Conservation (phyloP, 2,329 filamentous ascomycete species). For the Stemphylium vesicarium region DNA sequence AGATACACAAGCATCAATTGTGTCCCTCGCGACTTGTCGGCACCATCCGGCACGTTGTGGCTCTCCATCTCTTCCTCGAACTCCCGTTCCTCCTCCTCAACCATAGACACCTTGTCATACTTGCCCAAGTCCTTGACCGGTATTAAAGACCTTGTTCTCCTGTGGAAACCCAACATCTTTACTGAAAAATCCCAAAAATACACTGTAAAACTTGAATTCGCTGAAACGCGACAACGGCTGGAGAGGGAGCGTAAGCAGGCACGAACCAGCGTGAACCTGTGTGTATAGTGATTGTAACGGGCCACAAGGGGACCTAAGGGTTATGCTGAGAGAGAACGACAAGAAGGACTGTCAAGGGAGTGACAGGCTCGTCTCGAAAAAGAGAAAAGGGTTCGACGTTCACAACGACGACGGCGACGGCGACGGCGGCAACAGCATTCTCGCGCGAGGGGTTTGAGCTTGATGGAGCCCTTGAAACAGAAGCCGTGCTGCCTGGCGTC, state of each 20-base stretch:
- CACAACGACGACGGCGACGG: constrained; percentile 14
- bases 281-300: constrained; percentile 41
- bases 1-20: constrained; percentile 55
- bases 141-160: constrained; percentile 51
- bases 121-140: constrained; percentile 52
- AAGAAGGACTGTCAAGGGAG: constrained; percentile 39
- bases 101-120: constrained; percentile 48
- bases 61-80: constrained; percentile 40
- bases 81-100: constrained; percentile 34
- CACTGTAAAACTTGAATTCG: constrained; percentile 10
- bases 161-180: constrained; percentile 54
- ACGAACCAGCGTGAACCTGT: constrained; percentile 38
- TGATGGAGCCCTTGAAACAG: constrained; percentile 23
- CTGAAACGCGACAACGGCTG: constrained; percentile 21
- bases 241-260: constrained; percentile 17
- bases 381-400: constrained; percentile 23
- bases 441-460: constrained; percentile 25
- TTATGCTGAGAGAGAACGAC: constrained; percentile 40
- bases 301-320: constrained; percentile 30
- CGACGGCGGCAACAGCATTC: constrained; percentile 18
- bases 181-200: constrained; percentile 12
- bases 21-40: constrained; percentile 32
- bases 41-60: constrained; percentile 22
- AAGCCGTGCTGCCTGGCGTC: constrained; percentile 11
- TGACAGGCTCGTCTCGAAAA: constrained; percentile 39